These are phyloP conservation scores for Rhizodiscina lignyota DNA, from an alignment of 495 filamentous ascomycete species.

Conservation along the genomic window DNA sequence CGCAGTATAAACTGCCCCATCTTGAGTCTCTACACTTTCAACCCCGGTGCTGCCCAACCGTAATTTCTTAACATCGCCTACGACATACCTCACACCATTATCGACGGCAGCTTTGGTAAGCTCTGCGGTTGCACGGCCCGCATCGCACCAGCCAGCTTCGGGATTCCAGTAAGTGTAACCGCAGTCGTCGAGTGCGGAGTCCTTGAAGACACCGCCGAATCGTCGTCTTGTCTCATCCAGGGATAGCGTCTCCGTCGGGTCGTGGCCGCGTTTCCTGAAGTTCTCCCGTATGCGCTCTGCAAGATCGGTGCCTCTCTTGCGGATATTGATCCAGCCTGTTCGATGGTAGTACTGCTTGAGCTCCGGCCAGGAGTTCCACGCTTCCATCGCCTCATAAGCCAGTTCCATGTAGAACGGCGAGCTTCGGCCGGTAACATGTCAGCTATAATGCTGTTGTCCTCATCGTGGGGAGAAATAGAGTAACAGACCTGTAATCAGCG, in stretches of 20 bases:
- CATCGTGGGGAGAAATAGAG: too few species aligned
- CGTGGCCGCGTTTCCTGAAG: slow-evolving; percentile 13
- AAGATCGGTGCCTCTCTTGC: slow-evolving; percentile 17
- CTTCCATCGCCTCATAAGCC: slow-evolving; percentile 15
- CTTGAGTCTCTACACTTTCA: slow-evolving; percentile 14
- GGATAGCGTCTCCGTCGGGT: slow-evolving; percentile 12
- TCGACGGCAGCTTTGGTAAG: slow-evolving; percentile 19
- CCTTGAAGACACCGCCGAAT: slow-evolving; percentile 20
- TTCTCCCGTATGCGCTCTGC: slow-evolving; percentile 18
- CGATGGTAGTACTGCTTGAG: slow-evolving; percentile 19
- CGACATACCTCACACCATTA: slow-evolving; percentile 20
- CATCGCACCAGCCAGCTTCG: slow-evolving; percentile 26
- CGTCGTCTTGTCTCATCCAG: slow-evolving; percentile 16
- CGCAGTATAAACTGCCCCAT: slow-evolving; percentile 6
- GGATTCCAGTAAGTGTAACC: slow-evolving; percentile 20
- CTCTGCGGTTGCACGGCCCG: slow-evolving; percentile 17
- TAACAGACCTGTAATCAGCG: slow-evolving; percentile 15
- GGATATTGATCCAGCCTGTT: slow-evolving; percentile 24
- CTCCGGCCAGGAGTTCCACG: slow-evolving; percentile 14
- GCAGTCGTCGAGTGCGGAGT: slow-evolving; percentile 12
- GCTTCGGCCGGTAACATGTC: too few species aligned
- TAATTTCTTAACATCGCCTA: slow-evolving; percentile 18
- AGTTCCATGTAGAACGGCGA: slow-evolving; percentile 15
- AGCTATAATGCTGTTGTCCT: too few species aligned
- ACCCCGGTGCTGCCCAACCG: slow-evolving; percentile 9